Conservation (phyloP, 345 rosid genomes). For the Carallia pectinifolia region DNA sequence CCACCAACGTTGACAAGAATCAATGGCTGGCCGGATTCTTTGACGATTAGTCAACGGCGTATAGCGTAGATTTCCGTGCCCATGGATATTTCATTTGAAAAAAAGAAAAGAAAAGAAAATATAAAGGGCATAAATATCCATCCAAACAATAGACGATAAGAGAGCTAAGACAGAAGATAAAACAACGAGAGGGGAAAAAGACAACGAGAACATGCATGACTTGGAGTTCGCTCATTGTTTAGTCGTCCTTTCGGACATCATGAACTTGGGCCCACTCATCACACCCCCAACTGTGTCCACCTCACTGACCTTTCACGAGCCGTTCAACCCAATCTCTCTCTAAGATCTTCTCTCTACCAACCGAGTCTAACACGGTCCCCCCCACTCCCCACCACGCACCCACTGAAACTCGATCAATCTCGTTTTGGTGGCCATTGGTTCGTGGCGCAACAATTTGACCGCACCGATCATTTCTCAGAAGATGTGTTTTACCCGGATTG, state of each 20-base stretch:
- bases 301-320: conserved; percentile 30
- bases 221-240: conserved; percentile 37
- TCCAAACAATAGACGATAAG: conserved; percentile 5
- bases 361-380: background rate
- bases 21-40: conserved; percentile 15
- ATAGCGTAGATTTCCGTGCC: conserved; percentile 32
- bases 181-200: conserved; percentile 12
- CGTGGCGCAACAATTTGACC: background rate
- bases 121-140: background rate
- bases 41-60: conserved; percentile 39
- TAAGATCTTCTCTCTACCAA: conserved; percentile 5
- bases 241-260: conserved; percentile 33
- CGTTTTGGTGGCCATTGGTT: background rate
- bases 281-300: conserved; percentile 1
- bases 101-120: background rate
- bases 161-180: conserved; percentile 27
- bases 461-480: background rate
- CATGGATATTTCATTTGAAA: background rate
- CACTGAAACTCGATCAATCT: too few relatives aligned
- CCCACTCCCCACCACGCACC: too few relatives aligned
- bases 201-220: conserved; percentile 46
- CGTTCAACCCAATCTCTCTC: background rate
- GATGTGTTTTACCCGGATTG: background rate
- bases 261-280: conserved; percentile 26
- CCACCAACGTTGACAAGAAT: conserved; percentile 36